Conservation (phyloP, 306 rosid species). For the Glycine soja region DNA sequence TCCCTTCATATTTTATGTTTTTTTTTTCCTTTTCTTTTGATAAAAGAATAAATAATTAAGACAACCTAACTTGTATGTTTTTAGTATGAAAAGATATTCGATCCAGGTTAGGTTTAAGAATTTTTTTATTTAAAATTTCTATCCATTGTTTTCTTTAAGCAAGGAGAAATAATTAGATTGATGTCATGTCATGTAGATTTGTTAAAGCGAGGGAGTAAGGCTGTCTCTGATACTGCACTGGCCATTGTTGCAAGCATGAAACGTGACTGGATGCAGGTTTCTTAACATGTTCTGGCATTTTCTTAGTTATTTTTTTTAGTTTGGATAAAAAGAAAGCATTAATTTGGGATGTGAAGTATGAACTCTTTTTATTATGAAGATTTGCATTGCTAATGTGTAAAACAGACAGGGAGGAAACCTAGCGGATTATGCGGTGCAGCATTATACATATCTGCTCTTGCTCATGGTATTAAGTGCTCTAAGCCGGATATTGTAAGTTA, state of each 20-base stretch:
- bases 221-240: conserved; percentile 73
- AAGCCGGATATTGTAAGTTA: conserved; percentile 80
- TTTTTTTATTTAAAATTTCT: background rate
- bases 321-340: conserved; percentile 4
- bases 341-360: conserved; percentile 4
- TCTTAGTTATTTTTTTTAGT: background rate
- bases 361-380: background rate
- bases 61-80: background rate
- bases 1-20: background rate
- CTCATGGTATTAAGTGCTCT: conserved; percentile 73
- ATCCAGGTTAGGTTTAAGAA: background rate
- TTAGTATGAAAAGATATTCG: background rate
- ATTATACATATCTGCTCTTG: conserved; percentile 74
- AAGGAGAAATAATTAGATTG: conserved; percentile 22
- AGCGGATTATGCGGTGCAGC: conserved; percentile 95
- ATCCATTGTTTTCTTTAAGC: background rate
- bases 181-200: conserved; percentile 45
- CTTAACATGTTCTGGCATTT: conserved; percentile 20
- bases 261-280: conserved; percentile 96
- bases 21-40: background rate
- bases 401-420: conserved; percentile 95
- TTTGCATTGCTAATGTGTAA: conserved; percentile 34
- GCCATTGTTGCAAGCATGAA: conserved; percentile 82
- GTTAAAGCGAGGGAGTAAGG: conserved; percentile 49
- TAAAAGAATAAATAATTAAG: background rate